These are phyloP conservation scores for Beauveria asiatica DNA, from an alignment of 2,329 filamentous ascomycete genomes.

Conservation along the genomic window DNA sequence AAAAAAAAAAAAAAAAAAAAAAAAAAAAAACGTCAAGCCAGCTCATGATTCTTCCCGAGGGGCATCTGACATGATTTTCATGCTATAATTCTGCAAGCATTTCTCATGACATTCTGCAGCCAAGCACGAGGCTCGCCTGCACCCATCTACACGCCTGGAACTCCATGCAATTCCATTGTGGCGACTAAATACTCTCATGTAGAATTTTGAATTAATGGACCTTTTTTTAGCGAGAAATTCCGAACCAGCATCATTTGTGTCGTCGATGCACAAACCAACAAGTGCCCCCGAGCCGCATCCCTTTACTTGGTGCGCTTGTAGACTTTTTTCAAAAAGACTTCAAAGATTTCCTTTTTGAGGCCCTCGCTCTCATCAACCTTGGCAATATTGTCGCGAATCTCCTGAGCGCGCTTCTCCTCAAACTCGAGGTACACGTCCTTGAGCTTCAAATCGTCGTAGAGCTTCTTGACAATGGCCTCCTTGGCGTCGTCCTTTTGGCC, in stretches of 20 bases:
- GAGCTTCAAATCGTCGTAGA: constrained; percentile 80
- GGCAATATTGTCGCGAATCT: constrained; percentile 67
- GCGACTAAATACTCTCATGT: constrained; percentile 1
- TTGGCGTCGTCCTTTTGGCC: constrained; percentile 78
- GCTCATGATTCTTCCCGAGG: no score
- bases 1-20: no score
- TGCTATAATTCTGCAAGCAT: not conserved
- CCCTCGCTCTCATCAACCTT: constrained; percentile 78
- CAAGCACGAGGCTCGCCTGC: not conserved
- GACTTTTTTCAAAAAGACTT: constrained; percentile 88
- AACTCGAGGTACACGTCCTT: constrained; percentile 79
- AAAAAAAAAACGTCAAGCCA: no score
- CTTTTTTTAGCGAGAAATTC: not conserved
- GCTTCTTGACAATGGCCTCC: constrained; percentile 78
- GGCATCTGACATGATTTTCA: not conserved
- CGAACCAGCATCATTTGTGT: not conserved
- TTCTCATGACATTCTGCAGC: not conserved
- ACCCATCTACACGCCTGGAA: not conserved
- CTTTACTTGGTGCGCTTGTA: constrained; percentile 95
- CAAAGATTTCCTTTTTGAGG: constrained; percentile 83
- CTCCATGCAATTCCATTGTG: not conserved
- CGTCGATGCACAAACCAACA: not conserved
- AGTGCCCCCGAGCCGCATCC: not conserved
- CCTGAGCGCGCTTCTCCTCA: constrained; percentile 77
- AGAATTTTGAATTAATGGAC: constrained; percentile 8